Conservation (phyloP, 2,329 filamentous ascomycete genomes). For the Bimuria novae-zelandiae region DNA sequence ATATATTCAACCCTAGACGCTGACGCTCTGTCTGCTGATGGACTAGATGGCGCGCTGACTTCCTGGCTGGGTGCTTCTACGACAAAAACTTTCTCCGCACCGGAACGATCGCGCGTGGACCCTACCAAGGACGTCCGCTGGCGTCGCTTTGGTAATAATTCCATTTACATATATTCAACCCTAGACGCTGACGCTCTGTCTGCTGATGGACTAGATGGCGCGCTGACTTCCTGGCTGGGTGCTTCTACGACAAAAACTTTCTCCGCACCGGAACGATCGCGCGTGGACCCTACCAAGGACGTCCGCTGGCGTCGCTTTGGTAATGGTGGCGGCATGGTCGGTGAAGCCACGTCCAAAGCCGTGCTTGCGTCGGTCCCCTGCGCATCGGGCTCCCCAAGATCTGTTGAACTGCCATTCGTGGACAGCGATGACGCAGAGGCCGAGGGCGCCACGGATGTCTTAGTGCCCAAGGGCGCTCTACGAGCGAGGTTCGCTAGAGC, state of each 20-base stretch:
- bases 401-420: background rate
- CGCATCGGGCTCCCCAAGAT: background rate
- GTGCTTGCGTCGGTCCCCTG: conserved; percentile 12
- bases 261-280: conserved; percentile 15
- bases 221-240: conserved; percentile 29
- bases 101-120: background rate
- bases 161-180: too few relatives aligned
- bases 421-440: background rate
- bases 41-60: conserved; percentile 28
- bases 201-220: conserved; percentile 24
- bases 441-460: background rate
- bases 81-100: conserved; percentile 32
- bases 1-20: too few relatives aligned
- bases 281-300: conserved; percentile 19
- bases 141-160: conserved; percentile 54
- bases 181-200: background rate
- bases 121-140: conserved; percentile 42
- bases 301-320: conserved; percentile 53
- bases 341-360: background rate
- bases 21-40: conserved; percentile 9
- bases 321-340: conserved; percentile 48
- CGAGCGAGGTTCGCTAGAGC: conserved; percentile 56
- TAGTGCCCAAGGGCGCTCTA: conserved; percentile 63
- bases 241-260: conserved; percentile 39
- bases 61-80: conserved; percentile 36